phyloP scores from a whole-genome alignment of 768 basidiomycete genomes.

The Chalciporus piperatus region DNA sequence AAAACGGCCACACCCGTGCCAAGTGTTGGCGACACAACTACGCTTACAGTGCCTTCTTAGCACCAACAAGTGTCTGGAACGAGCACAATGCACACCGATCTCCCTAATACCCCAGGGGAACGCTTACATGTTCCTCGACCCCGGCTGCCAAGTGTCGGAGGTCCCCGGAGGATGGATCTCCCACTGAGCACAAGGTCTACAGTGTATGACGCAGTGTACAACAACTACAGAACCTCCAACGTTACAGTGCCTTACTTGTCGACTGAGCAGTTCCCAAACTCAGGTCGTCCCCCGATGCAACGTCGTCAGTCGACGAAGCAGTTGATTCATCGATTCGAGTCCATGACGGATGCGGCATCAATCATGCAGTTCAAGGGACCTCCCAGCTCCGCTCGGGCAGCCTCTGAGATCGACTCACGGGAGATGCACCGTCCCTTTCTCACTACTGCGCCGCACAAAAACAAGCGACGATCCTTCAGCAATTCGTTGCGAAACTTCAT shows the following conservation, averaged over 20 bases:
- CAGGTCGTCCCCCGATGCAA: constrained; percentile 10
- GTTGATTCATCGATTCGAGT: constrained; percentile 53
- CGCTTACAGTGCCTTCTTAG: constrained; percentile 12
- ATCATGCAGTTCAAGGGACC: constrained; percentile 6
- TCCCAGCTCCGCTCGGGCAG: constrained; percentile 11
- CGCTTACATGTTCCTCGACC: constrained; percentile 2
- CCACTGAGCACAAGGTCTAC: not conserved
- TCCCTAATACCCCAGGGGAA: not conserved
- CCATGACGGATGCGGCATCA: constrained; percentile 30
- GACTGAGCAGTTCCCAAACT: not conserved
- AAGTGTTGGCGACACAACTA: constrained; percentile 12
- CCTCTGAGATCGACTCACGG: constrained; percentile 14
- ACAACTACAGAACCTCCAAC: not conserved
- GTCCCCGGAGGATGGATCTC: constrained; percentile 19
- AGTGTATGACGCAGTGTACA: not conserved
- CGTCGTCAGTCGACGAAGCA: constrained; percentile 46
- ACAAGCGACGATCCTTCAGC: constrained; percentile 51
- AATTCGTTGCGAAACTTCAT: constrained; percentile 64
- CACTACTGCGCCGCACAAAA: constrained; percentile 30
- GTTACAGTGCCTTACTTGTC: not conserved
- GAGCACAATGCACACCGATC: constrained; percentile 7
- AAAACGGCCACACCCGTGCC: constrained; percentile 15
- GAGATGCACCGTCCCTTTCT: constrained; percentile 16
- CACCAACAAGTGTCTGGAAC: constrained; percentile 4
- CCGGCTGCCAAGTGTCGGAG: constrained; percentile 12